These are phyloP conservation scores for Hypholoma sublateritium DNA, from an alignment of 768 basidiomycete genomes.

Conservation along the genomic window DNA sequence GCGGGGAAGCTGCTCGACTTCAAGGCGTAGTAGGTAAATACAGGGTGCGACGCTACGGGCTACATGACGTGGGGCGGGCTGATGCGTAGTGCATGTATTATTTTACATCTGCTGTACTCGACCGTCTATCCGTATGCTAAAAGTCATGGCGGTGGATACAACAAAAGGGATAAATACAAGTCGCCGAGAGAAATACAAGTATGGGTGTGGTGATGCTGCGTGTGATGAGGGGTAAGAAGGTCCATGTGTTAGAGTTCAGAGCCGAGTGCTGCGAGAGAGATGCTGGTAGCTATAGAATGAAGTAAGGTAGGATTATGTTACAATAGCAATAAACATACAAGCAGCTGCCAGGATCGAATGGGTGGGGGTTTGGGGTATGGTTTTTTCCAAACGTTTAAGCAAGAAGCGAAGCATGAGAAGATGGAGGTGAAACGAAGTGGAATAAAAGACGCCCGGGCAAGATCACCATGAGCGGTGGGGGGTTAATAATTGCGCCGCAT, in stretches of 20 bases:
- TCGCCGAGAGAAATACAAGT: slow-evolving; percentile 21
- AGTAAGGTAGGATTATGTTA: slow-evolving; percentile 19
- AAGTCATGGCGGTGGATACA: slow-evolving; percentile 16
- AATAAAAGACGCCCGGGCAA: slow-evolving; percentile 1
- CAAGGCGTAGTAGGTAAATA: slow-evolving; percentile 19
- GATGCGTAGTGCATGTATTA: slow-evolving; percentile 17
- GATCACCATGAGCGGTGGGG: not conserved
- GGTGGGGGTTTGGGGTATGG: slow-evolving; percentile 19
- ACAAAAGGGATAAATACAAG: slow-evolving; percentile 22
- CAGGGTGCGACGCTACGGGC: slow-evolving; percentile 2
- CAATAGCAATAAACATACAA: slow-evolving; percentile 29
- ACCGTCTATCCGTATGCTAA: slow-evolving; percentile 13
- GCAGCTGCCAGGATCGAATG: slow-evolving; percentile 7
- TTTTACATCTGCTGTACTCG: slow-evolving; percentile 20
- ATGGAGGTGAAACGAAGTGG: slow-evolving; percentile 2
- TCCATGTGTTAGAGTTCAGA: slow-evolving; percentile 14
- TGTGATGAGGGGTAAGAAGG: slow-evolving; percentile 12
- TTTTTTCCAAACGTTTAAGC: slow-evolving; percentile 13
- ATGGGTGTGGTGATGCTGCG: slow-evolving; percentile 8
- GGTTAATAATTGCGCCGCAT: slow-evolving; percentile 20
- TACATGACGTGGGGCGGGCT: not conserved
- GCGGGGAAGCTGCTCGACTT: slow-evolving; percentile 58
- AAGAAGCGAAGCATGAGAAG: slow-evolving; percentile 1
- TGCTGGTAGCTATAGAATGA: slow-evolving; percentile 10
- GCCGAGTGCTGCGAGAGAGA: not conserved